Percentiles rank a stretch among this genome's conserved stretches.
phyloP scores from a whole-genome alignment of 495 filamentous ascomycete species.

The Neurospora tetraspora region DNA sequence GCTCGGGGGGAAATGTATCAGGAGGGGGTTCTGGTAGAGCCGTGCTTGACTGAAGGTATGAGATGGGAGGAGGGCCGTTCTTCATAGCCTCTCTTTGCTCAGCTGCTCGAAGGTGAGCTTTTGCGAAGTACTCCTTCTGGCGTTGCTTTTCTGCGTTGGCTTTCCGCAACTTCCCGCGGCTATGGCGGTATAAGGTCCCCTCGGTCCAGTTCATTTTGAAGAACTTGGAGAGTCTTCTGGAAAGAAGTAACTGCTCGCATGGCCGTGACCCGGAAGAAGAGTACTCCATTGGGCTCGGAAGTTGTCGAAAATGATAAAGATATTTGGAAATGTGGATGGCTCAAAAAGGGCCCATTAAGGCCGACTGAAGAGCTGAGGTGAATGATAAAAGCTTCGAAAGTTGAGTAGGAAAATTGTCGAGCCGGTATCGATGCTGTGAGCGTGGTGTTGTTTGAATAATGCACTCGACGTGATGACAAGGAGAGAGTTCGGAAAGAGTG shows the following conservation, averaged over 20 bases:
- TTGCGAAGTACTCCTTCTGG: slow-evolving; percentile 34
- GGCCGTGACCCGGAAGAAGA: neutral
- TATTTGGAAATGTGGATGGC: neutral
- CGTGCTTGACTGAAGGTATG: neutral
- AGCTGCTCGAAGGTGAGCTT: slow-evolving; percentile 16
- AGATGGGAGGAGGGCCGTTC: slow-evolving; percentile 5
- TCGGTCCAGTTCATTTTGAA: slow-evolving; percentile 39
- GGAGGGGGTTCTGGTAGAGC: slow-evolving; percentile 5
- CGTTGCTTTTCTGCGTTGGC: slow-evolving; percentile 18
- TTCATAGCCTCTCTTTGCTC: slow-evolving; percentile 9
- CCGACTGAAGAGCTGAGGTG: neutral
- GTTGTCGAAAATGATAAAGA: neutral
- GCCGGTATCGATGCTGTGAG: neutral
- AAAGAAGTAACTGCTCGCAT: neutral
- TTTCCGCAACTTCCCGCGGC: slow-evolving; percentile 23
- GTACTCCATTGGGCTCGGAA: neutral
- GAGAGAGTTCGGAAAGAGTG: neutral
- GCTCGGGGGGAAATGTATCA: neutral
- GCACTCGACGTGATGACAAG: neutral
- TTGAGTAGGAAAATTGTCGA: neutral
- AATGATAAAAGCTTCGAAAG: neutral
- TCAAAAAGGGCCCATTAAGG: neutral
- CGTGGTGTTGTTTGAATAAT: neutral
- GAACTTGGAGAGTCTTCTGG: neutral
- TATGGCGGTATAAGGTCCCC: slow-evolving; percentile 29